These are phyloP conservation scores for Diplodia mutila DNA, from an alignment of 2,329 filamentous ascomycete species.

Conservation along the genomic window DNA sequence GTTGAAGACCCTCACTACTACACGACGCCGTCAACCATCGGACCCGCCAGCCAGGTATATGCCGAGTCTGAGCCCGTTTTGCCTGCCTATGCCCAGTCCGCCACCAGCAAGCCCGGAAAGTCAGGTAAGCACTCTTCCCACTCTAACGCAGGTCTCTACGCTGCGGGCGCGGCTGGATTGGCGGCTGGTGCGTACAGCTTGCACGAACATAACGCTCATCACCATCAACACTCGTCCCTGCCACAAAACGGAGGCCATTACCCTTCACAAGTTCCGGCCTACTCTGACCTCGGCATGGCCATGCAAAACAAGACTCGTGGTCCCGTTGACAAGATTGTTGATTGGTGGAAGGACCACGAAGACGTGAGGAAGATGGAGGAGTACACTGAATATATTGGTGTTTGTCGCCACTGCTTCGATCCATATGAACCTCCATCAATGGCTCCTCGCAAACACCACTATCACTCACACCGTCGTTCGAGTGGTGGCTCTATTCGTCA, in stretches of 20 bases:
- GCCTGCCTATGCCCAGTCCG: constrained; percentile 36
- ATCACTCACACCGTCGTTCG: constrained; percentile 51
- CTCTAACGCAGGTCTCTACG: constrained; percentile 50
- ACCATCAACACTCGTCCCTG: constrained; percentile 30
- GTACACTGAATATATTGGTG: constrained; percentile 68
- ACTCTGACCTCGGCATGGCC: constrained; percentile 40
- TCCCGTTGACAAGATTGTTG: constrained; percentile 59
- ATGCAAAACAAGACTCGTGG: constrained; percentile 59
- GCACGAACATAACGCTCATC: constrained; percentile 45
- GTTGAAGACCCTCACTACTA: neutral
- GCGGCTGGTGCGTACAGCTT: constrained; percentile 51
- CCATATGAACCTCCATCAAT: constrained; percentile 59
- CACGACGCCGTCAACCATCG: neutral
- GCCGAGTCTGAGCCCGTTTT: constrained; percentile 31
- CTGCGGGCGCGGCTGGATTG: constrained; percentile 51
- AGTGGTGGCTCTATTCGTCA: constrained; percentile 51
- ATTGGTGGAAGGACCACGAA: constrained; percentile 66
- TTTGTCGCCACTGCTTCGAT: constrained; percentile 68
- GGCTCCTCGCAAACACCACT: constrained; percentile 65
- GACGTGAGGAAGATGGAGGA: constrained; percentile 69
- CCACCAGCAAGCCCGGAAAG: constrained; percentile 43
- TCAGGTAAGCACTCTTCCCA: constrained; percentile 51
- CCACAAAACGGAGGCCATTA: constrained; percentile 27
- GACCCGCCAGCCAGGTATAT: constrained; percentile 25
- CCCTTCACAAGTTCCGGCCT: constrained; percentile 1